These are phyloP conservation scores for Mucor lusitanicus DNA, from an alignment of 371 early-diverging fungal genomes.

Conservation along the genomic window DNA sequence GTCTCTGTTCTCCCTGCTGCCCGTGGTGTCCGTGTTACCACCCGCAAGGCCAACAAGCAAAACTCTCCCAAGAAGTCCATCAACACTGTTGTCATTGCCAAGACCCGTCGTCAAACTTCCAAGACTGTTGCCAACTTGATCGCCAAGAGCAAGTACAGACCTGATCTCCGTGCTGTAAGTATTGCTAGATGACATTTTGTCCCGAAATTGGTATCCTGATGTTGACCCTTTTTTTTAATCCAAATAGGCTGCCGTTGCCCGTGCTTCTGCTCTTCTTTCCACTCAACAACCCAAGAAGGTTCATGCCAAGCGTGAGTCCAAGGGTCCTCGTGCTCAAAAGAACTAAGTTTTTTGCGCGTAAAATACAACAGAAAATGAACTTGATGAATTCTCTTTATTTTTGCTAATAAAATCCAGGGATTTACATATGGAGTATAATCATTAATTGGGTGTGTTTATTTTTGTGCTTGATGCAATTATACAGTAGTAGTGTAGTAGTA, in stretches of 20 bases:
- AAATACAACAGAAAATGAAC: not conserved
- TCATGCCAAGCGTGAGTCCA: conserved; percentile 50
- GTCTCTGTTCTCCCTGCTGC: conserved; percentile 65
- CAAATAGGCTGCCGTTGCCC: conserved; percentile 77
- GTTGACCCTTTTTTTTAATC: not conserved
- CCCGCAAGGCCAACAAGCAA: conserved; percentile 64
- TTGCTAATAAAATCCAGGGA: not conserved
- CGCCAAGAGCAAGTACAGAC: conserved; percentile 68
- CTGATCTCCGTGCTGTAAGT: conserved; percentile 76
- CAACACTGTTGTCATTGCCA: conserved; percentile 62
- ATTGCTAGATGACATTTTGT: not conserved
- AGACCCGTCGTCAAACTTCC: conserved; percentile 70
- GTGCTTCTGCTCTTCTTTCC: conserved; percentile 73
- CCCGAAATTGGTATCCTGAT: not conserved
- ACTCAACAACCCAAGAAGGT: conserved; percentile 68
- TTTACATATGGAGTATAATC: not conserved
- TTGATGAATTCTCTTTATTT: not conserved
- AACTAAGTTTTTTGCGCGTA: conserved; percentile 10
- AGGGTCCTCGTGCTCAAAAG: conserved; percentile 43
- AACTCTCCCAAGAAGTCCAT: conserved; percentile 58
- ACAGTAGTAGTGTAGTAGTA: not conserved
- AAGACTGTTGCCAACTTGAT: conserved; percentile 73
- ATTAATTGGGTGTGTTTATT: not conserved
- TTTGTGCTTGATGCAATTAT: not conserved
- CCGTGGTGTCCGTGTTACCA: conserved; percentile 67